Base-by-base conservation (phyloP, 1,139 yeast species). In the Maudiozyma humilis region DNA sequence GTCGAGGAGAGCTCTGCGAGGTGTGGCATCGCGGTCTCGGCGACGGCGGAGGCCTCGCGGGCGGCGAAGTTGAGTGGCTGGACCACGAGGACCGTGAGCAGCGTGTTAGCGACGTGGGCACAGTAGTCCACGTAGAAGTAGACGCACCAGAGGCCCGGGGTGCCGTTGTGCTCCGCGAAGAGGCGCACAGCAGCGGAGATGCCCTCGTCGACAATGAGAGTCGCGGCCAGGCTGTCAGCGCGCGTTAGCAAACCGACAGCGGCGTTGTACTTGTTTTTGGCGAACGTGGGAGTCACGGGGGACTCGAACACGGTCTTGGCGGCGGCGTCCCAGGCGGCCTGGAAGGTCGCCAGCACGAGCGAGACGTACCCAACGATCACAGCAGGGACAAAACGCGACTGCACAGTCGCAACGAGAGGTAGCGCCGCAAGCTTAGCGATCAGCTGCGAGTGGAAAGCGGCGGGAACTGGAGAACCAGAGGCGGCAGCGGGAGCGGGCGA, bases 141-240 rank as follows among this genome's bases (percentile, higher is more conserved):
- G 30, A 51, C 35, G n/a, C 57, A 40, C 65, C 65, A 61, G 12
- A 55, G 18, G 3, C 64, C 64, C 2, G 54, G 47, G 32, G 42
- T 51, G 38, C 48, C 41, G 33, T 47, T 43, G 39, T 58, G 59
- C 15, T 43, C 38, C 17, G 43, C 44, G 40, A 45, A 54, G 30
- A 49, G 47, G 16, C 40, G 38, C 19, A 53, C 10, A 34, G 60
- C 52, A 38, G 51, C 54, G 45, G 57, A 59, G n/a, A 61, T 42
- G 43, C 64, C 64, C 42, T 59, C 62, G 19, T 58, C 51, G 38
- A 61, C 46, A 23, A 60, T 47, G 29, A 59, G 40, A 13, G 51
- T 32, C 37, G 58, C 57, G 36, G 60, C 46, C 18, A 56, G 27
- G 13, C 31, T 25, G 36, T 48, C 51, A 15, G 42, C n/a, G n/a